These are phyloP conservation scores for Postia placenta DNA, from an alignment of 768 basidiomycete genomes.

Conservation along the genomic window DNA sequence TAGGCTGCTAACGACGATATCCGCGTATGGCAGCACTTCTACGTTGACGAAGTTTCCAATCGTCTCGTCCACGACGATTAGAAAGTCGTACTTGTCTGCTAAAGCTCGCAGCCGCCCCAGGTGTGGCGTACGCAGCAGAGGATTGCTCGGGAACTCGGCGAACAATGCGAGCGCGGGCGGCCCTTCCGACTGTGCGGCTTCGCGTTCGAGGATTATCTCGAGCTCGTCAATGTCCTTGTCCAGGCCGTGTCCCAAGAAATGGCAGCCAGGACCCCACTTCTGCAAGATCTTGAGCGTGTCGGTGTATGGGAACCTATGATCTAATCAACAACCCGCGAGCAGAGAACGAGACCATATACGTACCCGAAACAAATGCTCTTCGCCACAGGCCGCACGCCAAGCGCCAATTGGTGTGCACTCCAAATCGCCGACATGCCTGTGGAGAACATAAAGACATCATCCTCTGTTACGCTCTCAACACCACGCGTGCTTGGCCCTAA, in stretches of 20 bases:
- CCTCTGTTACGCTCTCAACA: slow-evolving; percentile 63
- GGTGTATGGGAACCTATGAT: slow-evolving; percentile 81
- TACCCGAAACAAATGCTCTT: slow-evolving; percentile 96
- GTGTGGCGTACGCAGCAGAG: slow-evolving; percentile 81
- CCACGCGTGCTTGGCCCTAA: slow-evolving; percentile 65
- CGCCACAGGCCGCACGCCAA: slow-evolving; percentile 44
- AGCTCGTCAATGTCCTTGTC: slow-evolving; percentile 72
- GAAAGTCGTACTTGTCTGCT: slow-evolving; percentile 84
- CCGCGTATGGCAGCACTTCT: slow-evolving; percentile 78
- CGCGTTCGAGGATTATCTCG: slow-evolving; percentile 51
- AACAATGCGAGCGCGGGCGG: slow-evolving; percentile 77
- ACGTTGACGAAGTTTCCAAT: slow-evolving; percentile 94
- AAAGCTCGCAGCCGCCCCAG: slow-evolving; percentile 66
- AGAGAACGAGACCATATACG: slow-evolving; percentile 17
- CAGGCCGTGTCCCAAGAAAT: slow-evolving; percentile 80
- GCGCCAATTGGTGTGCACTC: slow-evolving; percentile 74
- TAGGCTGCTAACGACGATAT: slow-evolving; percentile 87
- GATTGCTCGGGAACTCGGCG: slow-evolving; percentile 95
- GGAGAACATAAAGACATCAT: slow-evolving; percentile 85
- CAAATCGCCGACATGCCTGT: slow-evolving; percentile 95
- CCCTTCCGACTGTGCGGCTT: slow-evolving; percentile 33
- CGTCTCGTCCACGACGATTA: slow-evolving; percentile 90
- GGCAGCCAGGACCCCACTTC: slow-evolving; percentile 94
- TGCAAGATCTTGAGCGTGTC: slow-evolving; percentile 91
- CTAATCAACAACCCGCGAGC: background rate